Evolutionary conservation across 805 yeast genomes (phyloP), one percentile per base, ranked within the genome.

Genomic region (Candida pseudoglaebosa): DNA sequence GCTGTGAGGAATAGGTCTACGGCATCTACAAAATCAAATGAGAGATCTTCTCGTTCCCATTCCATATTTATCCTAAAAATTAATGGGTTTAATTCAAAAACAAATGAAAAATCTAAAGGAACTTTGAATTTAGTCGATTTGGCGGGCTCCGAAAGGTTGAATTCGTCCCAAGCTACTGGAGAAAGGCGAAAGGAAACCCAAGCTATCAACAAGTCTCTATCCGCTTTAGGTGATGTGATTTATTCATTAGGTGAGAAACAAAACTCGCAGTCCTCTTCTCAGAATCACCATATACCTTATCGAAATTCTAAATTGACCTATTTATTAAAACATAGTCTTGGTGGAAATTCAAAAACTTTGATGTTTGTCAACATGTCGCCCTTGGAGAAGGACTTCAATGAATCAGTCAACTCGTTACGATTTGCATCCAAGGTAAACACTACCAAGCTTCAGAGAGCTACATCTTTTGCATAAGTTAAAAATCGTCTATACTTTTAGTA

Each of bases 281-380:
- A 18, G 54, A 80, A 1, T 16, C 42, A 44, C 13, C 87, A 83
- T 54, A 62, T 83, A 9, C 90, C 91, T 0, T 84, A 70, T 59
- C 57, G 91, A 55, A 74, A 80, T 60, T 78, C 93, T 31, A 77
- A 80, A 61, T 58, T 91, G 53, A 91, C 99, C 0, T 86, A 86
- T 54, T 65, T 90, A 10, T 66, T 91, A 42, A 93, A 89, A 52
- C 80, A 85, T 53, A 88, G 96, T 12, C 67, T 91, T 18, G 80
- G 84, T 5, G 96, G 96, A 0, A 75, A 78, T 40, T 85, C 96
- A 2, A 93, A 91, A 59, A 88, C 96, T 0, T 67, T 91, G 42
- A 89, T 91, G 96, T 84, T 91, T 70, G 96, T 89, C 12, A 90
- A 88, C 50, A 71, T 90, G 1, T 84, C 95, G 1, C 89, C 95